These are phyloP conservation scores for Dendrobium chrysotoxum DNA, from an alignment of 106 monocot species.

Conservation along the genomic window DNA sequence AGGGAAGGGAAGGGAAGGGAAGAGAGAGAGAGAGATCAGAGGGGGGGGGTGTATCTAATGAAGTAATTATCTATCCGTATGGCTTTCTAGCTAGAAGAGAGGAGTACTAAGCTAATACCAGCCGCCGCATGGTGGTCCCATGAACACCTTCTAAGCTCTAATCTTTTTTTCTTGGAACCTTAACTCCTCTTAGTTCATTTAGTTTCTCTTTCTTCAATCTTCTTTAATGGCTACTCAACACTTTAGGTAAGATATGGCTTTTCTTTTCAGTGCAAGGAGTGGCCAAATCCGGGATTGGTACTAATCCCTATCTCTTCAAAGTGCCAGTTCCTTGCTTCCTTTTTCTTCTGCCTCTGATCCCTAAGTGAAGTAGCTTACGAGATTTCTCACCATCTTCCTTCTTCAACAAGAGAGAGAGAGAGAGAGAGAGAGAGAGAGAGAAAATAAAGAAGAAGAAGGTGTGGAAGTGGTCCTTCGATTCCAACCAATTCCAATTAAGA, in stretches of 20 bases:
- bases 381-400: not conserved
- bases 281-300: conserved; percentile 12
- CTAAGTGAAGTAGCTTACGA: conserved; percentile 3
- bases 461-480: conserved; percentile 28
- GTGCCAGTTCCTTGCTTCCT: not conserved
- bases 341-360: conserved; percentile 14
- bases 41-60: not conserved
- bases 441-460: conserved; percentile 3
- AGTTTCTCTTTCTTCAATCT: not conserved
- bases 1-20: not conserved
- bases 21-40: not conserved
- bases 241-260: not conserved
- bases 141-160: not conserved
- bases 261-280: conserved; percentile 10
- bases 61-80: too few species aligned
- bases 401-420: not conserved
- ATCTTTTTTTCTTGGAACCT: not conserved
- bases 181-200: not conserved
- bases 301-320: conserved; percentile 14
- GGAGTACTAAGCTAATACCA: not conserved
- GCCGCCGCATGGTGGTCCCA: conserved; percentile 13
- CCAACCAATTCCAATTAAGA: conserved; percentile 36
- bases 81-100: not conserved
- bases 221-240: not conserved
- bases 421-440: conserved; percentile 10